A percentile compares a stretch with the other conserved stretches of the same genome.
Conservation (phyloP, 2,329 filamentous ascomycete species). For the Fusarium graminum region DNA sequence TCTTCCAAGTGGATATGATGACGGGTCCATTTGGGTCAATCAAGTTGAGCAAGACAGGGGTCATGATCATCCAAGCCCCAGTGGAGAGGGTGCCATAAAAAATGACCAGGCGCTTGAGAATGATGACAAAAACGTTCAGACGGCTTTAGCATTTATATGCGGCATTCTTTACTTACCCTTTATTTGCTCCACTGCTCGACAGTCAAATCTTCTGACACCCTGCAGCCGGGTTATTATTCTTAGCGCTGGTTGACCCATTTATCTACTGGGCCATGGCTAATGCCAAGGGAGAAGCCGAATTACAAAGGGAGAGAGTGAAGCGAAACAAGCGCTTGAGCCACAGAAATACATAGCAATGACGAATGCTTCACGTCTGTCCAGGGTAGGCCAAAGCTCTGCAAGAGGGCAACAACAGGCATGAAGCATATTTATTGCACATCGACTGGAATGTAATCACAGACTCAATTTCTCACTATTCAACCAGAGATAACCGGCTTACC, state of each 20-base stretch:
- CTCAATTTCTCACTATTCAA: background rate
- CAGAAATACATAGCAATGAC: constrained; percentile 15
- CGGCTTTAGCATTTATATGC: no score
- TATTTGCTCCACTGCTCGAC: no score
- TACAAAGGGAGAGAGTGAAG: constrained; percentile 30
- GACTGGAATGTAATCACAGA: constrained; percentile 18
- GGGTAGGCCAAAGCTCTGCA: constrained; percentile 15
- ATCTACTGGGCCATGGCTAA: constrained; percentile 17
- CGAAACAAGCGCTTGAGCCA: constrained; percentile 28
- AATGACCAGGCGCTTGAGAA: no score
- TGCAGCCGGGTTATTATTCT: background rate
- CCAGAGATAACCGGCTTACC: constrained; percentile 2
- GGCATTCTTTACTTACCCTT: no score
- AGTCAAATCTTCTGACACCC: no score
- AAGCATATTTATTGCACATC: constrained; percentile 12
- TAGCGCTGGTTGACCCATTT: constrained; percentile 7
- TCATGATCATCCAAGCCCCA: constrained; percentile 18
- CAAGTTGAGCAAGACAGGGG: constrained; percentile 15
- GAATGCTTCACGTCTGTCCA: constrained; percentile 9
- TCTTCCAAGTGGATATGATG: constrained; percentile 32
- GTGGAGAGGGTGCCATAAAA: no score
- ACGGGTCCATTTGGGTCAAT: constrained; percentile 33
- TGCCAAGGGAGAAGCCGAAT: constrained; percentile 32
- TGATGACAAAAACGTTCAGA: no score
- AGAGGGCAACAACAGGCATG: constrained; percentile 17